Conservation (phyloP, 2,329 filamentous ascomycete species). For the Calonectria montana region DNA sequence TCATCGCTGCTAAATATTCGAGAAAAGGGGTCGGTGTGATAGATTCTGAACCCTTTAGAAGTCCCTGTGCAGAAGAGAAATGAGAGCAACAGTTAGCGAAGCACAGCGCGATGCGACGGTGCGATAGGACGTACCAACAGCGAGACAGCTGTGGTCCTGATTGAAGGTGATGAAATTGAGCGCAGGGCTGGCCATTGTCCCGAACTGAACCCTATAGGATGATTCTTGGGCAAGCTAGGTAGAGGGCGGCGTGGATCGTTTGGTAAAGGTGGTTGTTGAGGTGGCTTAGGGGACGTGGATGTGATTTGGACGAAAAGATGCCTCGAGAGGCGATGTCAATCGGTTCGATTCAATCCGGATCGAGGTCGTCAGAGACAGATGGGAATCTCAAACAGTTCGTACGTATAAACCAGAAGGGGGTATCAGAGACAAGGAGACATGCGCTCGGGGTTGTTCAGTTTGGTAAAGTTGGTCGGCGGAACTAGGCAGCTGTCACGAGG, state of each 20-base stretch:
- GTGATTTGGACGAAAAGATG: background rate
- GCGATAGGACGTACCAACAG: conserved; percentile 77
- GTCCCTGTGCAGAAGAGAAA: conserved; percentile 69
- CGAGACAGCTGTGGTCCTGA: conserved; percentile 97
- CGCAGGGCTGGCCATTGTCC: conserved; percentile 72
- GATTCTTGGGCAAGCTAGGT: too few relatives aligned
- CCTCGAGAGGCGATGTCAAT: background rate
- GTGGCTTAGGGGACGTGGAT: background rate
- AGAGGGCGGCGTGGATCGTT: background rate
- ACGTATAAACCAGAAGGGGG: conserved; percentile 4
- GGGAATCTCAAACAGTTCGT: background rate
- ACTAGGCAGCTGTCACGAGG: conserved; percentile 37
- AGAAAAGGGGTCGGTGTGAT: conserved; percentile 95
- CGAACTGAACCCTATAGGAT: too few relatives aligned
- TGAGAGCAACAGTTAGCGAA: conserved; percentile 21
- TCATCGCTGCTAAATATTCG: conserved; percentile 96
- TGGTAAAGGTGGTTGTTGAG: background rate
- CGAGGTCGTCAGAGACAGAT: background rate
- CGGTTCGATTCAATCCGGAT: conserved; percentile 10
- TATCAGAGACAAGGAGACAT: conserved; percentile 28
- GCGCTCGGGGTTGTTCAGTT: conserved; percentile 18
- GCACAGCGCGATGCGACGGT: conserved; percentile 12
- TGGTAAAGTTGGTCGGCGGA: conserved; percentile 23
- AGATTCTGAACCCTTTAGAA: conserved; percentile 93
- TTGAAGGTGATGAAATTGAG: conserved; percentile 99